Evolutionary conservation across 768 basidiomycete genomes (phyloP), one percentile per base, ranked within the genome.

Genomic region (Dacryopinax primogenitus): DNA sequence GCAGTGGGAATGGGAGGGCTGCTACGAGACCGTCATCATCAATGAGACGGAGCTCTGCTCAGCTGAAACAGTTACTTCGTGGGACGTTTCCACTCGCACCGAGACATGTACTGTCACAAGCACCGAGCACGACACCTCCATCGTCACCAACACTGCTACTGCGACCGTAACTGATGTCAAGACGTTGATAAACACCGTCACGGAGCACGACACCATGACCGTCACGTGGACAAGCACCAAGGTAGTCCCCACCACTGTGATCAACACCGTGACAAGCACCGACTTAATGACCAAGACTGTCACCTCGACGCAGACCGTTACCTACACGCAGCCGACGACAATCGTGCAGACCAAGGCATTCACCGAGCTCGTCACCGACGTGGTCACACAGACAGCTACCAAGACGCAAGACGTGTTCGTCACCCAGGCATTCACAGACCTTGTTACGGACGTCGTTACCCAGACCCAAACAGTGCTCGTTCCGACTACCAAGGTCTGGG

Each of bases 11-110:
- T 71, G 76, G 28, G 67, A 75, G 61, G 84, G 83, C 62, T 87
- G 86, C 74, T 86, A 87, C 69, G 83, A 77, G 70, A 77, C 80
- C 23, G 83, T 81, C 66, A 83, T 86, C 73, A 85, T 86, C 76
- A 83, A 78, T 71, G 71, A 72, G 68, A 71, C 45, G 11, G 69
- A 65, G 51, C 30, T 28, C 13, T 58, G 51, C 51, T 34, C 30
- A 26, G 28, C 30, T 37, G 12, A 33, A 28, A 26, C 36, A 36
- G 18, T 18, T 7, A 35, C 33, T 16, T 18, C 26, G 28, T 45
- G 58, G 66, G 26, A 12, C 1, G 34, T 47, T 33, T 44, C 63
- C 33, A 51, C 63, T 39, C 44, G 45, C 32, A 64, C 41, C 23
- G 63, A 34, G 71, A 63, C 67, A 21, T 61, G 62, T 64, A 63